Base-by-base conservation (phyloP, 306 rosid species). In the Begonia peltatifolia region DNA sequence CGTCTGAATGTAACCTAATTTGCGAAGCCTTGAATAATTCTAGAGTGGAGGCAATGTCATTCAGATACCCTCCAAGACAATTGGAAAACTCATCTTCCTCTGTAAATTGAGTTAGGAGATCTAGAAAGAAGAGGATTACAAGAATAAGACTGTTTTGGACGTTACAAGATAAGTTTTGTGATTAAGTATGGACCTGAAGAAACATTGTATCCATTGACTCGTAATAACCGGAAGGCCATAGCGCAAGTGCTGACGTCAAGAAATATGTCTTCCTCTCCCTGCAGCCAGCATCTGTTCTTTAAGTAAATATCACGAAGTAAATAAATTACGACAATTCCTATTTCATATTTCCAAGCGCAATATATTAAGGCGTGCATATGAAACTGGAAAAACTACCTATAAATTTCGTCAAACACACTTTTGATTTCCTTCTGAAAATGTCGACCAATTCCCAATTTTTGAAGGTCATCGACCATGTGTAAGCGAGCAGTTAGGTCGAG, bases 21-120 rank as follows among this genome's bases (percentile, higher is more conserved):
- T 85, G 81, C 51, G 97, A 82, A 67, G 95, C 95, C 71, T 46
- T 80, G 46, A 68, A 82, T 30, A 85, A 66, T 68, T 89, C 95
- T 42, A 85, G 53, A 42, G 78, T 62, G 54, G 87, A 68, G 58
- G 65, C 66, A 42, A 70, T 67, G 68, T 83, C 90, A 63, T 85
- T 85, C 71, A 74, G 63, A 76, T 74, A 71, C 30, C 84, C 94
- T 74, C 83, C 88, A 68, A 72, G 74, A 72, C 84, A 76, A 63
- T 71, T 58, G 15, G 79, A 42, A 59, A 85, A 74, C 48, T 62
- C 52, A 59, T 78, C 88, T 71, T 66, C 66, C 17, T 78, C 82
- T 14, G 83, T 59, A 58, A 80, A 78, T 69, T 49, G 80, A 67
- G 69, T 64, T 41, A 84, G 71, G 63, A 84, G 77, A 62, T 84